Evolutionary conservation across 352 stramenopile genomes (phyloP).

Genomic region (Globisporangium echinulatum): DNA sequence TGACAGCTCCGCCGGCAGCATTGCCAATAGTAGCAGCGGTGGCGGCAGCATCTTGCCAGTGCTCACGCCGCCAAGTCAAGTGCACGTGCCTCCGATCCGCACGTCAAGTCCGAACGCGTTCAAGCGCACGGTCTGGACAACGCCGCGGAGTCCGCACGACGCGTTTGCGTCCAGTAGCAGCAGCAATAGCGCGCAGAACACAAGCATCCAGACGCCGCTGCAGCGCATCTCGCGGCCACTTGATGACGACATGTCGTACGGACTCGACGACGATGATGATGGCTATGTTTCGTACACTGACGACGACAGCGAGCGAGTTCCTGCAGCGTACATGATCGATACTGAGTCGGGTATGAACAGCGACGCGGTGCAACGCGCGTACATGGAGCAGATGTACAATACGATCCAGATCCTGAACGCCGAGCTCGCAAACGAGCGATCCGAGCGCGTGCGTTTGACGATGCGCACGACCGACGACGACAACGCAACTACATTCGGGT

Average conservation of each 20-base stretch:
- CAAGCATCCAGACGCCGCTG: background rate
- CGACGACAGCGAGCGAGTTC: background rate
- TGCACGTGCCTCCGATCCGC: conserved; percentile 3
- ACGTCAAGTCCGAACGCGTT: conserved; percentile 21
- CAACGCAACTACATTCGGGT: conserved; percentile 19
- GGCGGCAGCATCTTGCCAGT: conserved; percentile 33
- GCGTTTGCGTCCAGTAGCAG: background rate
- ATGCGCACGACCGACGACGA: conserved; percentile 11
- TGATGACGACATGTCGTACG: background rate
- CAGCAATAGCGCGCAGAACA: background rate
- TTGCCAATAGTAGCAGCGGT: background rate
- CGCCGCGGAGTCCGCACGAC: conserved; percentile 17
- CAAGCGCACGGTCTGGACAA: conserved; percentile 44
- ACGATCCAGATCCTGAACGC: conserved; percentile 45
- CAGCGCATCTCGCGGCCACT: background rate
- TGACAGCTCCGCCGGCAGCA: conserved; percentile 1
- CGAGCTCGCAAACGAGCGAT: conserved; percentile 39
- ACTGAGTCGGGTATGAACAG: background rate
- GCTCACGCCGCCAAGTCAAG: conserved; percentile 14
- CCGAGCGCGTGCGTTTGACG: conserved; percentile 14
- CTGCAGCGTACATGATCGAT: conserved; percentile 1
- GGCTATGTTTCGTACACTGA: background rate
- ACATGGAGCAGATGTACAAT: conserved; percentile 72
- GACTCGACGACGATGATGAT: conserved; percentile 1
- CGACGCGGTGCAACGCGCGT: conserved; percentile 27